These are phyloP conservation scores for Phlyctochytrium arcticum DNA, from an alignment of 192 early-diverging fungal species.

Conservation along the genomic window DNA sequence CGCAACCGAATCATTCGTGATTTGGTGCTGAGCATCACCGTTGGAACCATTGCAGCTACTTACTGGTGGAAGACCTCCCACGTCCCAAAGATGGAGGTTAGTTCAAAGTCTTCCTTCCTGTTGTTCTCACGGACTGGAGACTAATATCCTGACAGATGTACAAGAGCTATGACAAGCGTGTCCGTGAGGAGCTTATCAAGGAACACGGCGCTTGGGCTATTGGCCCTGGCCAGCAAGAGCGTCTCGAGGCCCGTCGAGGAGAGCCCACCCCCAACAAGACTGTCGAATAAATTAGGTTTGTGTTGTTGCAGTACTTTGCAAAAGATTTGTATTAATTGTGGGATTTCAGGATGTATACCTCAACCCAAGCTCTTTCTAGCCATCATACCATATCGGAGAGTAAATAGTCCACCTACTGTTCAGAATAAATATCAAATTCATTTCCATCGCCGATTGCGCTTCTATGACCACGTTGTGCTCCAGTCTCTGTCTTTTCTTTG, in stretches of 20 bases:
- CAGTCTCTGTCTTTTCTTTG: no score
- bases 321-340: no score
- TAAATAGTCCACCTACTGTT: no score
- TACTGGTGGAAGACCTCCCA: conserved; percentile 35
- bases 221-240: conserved; percentile 5
- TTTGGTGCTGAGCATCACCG: conserved; percentile 36
- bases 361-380: no score
- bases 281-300: conserved; percentile 19
- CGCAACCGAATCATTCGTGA: conserved; percentile 33
- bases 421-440: no score
- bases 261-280: conserved; percentile 7
- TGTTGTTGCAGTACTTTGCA: no score
- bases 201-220: conserved; percentile 15
- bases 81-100: conserved; percentile 24
- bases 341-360: no score
- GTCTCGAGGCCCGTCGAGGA: conserved; percentile 3
- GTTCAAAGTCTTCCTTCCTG: background rate
- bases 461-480: no score
- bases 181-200: conserved; percentile 14
- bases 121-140: no score
- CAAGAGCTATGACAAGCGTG: conserved; percentile 23
- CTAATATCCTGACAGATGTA: background rate
- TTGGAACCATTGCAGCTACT: conserved; percentile 31
- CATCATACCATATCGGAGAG: no score
- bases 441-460: no score